phyloP scores from a whole-genome alignment of 192 early-diverging fungal genomes.

The Entomortierella beljakovae region DNA sequence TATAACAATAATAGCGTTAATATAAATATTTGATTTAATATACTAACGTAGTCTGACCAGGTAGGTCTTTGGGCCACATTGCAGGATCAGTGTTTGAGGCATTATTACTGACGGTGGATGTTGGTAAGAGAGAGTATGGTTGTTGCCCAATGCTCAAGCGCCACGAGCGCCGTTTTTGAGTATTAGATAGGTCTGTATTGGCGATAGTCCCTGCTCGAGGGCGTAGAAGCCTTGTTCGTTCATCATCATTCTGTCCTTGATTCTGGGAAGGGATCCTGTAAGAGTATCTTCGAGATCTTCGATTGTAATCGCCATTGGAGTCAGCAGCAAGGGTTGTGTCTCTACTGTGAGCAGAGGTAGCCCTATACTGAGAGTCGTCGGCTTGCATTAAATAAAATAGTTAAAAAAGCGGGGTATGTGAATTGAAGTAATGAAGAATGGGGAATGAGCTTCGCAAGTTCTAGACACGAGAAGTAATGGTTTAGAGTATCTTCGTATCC shows the following conservation, averaged over 20 bases:
- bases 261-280: neutral
- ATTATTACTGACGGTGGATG: neutral
- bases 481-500: neutral
- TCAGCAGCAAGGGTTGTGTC: slow-evolving; percentile 13
- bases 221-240: slow-evolving; percentile 15
- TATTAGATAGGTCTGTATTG: neutral
- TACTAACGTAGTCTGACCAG: slow-evolving; percentile 44
- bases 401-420: too few species aligned
- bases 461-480: neutral
- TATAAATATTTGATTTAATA: too few species aligned
- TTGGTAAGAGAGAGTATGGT: slow-evolving; percentile 10
- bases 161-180: slow-evolving; percentile 9
- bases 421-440: neutral
- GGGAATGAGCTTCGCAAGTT: neutral
- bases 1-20: neutral
- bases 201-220: neutral
- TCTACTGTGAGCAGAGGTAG: slow-evolving; percentile 10
- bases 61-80: slow-evolving; percentile 26
- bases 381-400: slow-evolving; percentile 15
- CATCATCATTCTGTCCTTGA: slow-evolving; percentile 2
- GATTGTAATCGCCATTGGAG: neutral
- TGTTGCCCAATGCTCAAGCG: slow-evolving; percentile 4
- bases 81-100: neutral
- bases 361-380: slow-evolving; percentile 27
- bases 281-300: too few species aligned